Evolutionary conservation across 345 rosid genomes (phyloP).

Genomic region (Syzygium oleosum): DNA sequence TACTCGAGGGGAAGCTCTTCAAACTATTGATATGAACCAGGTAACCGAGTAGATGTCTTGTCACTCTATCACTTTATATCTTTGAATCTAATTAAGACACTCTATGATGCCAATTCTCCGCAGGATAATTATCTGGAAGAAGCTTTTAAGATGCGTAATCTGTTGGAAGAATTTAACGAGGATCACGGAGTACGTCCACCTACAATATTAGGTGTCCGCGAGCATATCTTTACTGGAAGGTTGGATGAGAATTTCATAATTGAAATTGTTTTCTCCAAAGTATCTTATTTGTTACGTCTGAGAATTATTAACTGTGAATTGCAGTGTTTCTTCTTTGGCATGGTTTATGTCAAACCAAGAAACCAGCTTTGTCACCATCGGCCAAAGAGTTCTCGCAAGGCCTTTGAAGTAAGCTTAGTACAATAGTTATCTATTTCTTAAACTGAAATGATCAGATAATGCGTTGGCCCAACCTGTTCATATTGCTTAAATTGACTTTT

Average conservation of each 20-base stretch:
- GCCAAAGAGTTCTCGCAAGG: slow-evolving; percentile 96
- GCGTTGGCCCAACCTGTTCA: neutral
- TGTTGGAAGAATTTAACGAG: slow-evolving; percentile 90
- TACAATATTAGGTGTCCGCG: slow-evolving; percentile 89
- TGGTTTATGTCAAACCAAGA: slow-evolving; percentile 99
- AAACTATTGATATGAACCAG: slow-evolving; percentile 98
- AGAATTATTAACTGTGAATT: slow-evolving; percentile 11
- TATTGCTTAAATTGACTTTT: neutral
- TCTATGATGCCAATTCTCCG: neutral
- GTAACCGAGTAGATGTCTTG: slow-evolving; percentile 14
- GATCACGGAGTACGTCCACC: slow-evolving; percentile 95
- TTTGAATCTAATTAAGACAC: neutral
- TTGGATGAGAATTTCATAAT: slow-evolving; percentile 5
- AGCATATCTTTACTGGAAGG: slow-evolving; percentile 99
- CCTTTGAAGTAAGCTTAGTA: slow-evolving; percentile 67
- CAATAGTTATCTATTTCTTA: neutral
- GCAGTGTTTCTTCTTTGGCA: slow-evolving; percentile 95
- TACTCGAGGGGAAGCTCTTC: slow-evolving; percentile 98
- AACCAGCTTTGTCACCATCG: slow-evolving; percentile 92
- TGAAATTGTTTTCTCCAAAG: neutral
- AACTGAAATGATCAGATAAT: neutral
- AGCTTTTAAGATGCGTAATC: slow-evolving; percentile 96
- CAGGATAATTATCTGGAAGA: slow-evolving; percentile 99
- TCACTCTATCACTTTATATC: neutral
- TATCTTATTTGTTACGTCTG: neutral